These are phyloP conservation scores for Forsythia viridissima DNA, from an alignment of 257 asterid genomes.

Conservation along the genomic window DNA sequence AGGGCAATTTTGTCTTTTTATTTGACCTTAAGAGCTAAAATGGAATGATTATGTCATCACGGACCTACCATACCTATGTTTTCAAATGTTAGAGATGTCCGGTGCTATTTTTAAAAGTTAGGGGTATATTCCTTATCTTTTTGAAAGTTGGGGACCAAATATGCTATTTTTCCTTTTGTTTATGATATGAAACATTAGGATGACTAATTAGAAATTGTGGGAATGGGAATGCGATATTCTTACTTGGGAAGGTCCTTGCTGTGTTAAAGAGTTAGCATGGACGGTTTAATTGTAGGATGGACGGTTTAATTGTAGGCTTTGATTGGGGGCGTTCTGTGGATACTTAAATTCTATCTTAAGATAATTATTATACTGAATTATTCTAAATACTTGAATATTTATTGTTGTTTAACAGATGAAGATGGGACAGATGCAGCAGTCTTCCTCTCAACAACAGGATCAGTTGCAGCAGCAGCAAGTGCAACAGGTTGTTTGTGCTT, in stretches of 20 bases:
- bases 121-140: no score
- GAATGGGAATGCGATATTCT: background rate
- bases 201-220: background rate
- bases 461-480: constrained; percentile 55
- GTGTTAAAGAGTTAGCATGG: background rate
- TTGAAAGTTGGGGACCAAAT: no score
- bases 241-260: background rate
- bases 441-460: constrained; percentile 58
- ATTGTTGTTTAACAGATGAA: constrained; percentile 41
- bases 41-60: no score
- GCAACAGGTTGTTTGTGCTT: constrained; percentile 42
- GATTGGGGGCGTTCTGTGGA: background rate
- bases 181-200: background rate
- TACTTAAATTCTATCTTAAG: background rate
- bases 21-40: no score
- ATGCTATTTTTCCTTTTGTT: background rate
- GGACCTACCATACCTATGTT: no score
- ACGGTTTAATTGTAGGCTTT: background rate
- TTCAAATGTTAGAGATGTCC: no score
- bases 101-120: no score
- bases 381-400: background rate
- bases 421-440: constrained; percentile 53
- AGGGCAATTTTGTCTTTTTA: no score
- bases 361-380: background rate
- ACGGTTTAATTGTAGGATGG: background rate